A percentile compares a stretch with the other conserved stretches of the same genome.
These are phyloP conservation scores for Neurospora sp. DNA, from an alignment of 2,329 filamentous ascomycete species.

Conservation along the genomic window DNA sequence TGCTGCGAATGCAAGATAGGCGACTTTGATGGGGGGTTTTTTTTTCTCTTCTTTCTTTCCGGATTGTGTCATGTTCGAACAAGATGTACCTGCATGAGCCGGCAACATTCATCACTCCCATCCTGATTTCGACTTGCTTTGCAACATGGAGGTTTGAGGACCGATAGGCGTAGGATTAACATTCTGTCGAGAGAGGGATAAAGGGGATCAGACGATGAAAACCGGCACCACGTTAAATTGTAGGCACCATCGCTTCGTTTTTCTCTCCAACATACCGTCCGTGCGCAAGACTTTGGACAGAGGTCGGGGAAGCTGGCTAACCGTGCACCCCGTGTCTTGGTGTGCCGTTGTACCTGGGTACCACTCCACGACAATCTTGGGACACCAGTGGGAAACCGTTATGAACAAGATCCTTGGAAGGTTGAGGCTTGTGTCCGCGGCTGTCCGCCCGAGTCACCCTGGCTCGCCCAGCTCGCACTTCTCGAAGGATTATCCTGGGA, in stretches of 20 bases:
- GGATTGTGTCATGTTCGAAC: background rate
- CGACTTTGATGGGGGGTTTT: background rate
- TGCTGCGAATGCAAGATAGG: background rate
- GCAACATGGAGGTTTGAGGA: background rate
- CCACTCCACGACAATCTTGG: background rate
- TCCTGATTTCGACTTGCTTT: background rate
- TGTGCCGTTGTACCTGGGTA: background rate
- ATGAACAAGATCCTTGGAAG: background rate
- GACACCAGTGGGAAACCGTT: background rate
- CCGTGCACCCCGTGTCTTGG: background rate
- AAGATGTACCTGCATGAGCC: background rate
- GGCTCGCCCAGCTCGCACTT: background rate
- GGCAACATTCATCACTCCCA: background rate
- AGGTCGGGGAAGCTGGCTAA: background rate
- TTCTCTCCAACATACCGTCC: background rate
- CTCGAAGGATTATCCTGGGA: background rate
- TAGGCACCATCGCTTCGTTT: background rate
- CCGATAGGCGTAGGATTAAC: background rate
- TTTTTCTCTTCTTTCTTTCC: background rate
- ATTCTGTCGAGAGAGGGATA: background rate
- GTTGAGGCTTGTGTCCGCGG: background rate
- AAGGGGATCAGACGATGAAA: background rate
- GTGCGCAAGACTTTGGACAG: background rate
- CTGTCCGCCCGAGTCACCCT: background rate
- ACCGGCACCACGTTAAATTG: background rate